These are phyloP conservation scores for Kluyveromyces aestuarii DNA, from an alignment of 805 yeast genomes.

Conservation along the genomic window DNA sequence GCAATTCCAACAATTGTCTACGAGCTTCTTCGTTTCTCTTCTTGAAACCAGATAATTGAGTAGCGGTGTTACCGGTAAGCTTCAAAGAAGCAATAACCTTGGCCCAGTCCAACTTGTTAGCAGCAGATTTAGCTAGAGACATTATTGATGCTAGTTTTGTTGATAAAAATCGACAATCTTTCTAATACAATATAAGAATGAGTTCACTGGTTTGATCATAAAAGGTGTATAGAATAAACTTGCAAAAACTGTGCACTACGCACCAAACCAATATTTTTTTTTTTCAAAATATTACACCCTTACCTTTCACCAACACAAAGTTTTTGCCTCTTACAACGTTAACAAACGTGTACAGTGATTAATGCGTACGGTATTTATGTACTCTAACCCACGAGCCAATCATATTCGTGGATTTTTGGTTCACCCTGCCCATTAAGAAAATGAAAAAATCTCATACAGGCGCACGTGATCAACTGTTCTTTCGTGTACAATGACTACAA, in stretches of 20 bases:
- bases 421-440: no score
- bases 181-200: not conserved
- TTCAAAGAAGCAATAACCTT: constrained; percentile 82
- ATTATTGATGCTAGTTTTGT: constrained; percentile 7
- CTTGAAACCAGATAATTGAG: constrained; percentile 83
- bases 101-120: constrained; percentile 92
- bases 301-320: not conserved
- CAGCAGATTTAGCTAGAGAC: constrained; percentile 42
- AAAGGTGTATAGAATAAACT: not conserved
- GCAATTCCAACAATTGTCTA: constrained; percentile 62
- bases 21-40: constrained; percentile 98
- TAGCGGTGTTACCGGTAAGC: constrained; percentile 84
- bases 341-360: no score
- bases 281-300: not conserved
- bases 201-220: not conserved
- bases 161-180: not conserved
- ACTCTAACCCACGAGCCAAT: no score
- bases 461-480: no score
- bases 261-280: not conserved
- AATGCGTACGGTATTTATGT: no score
- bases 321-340: no score
- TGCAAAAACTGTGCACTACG: not conserved
- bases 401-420: no score
- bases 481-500: no score
- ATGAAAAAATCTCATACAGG: no score